Base-by-base conservation (phyloP, 306 rosid genomes). In the Canavalia ensiformis region DNA sequence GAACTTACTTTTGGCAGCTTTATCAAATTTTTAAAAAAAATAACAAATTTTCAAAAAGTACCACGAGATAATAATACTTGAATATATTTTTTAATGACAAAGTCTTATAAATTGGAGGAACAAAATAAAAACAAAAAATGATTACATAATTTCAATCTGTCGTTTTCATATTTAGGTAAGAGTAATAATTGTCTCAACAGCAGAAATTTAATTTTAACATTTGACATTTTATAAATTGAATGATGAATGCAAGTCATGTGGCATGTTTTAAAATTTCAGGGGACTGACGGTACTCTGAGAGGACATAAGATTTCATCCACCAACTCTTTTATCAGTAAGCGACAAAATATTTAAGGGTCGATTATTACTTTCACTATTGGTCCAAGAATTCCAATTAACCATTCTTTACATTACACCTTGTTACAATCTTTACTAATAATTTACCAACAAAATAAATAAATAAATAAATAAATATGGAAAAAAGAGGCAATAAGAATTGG, bases 401-500 rank as follows among this genome's bases (percentile, higher is more conserved):
- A 67, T 25, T 4, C 51, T 44, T 56, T 65, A 74, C 69, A 56
- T 76, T 29, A 12, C 28, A 49, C 25, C 59, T 37, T 13, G 4
- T 29, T 69, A 29, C 65, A 77, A 7, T 37, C 41, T 50, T 73
- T 41, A 34, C 39, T 30, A 25, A 58, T n/a, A 44, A 73, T 80
- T 70, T 67, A 57, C 29, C 78, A 25, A 18, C 25, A 18, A 18
- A 18, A 18, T 18, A 18, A 18, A 18, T 18, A 18, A 18, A 18
- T 18, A 18, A 18, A 18, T 18, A 18, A 18, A 18, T 18, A 18
- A 18, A 18, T 18, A 18, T 18, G 25, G 25, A 56, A 73, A 50
- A 70, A 10, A 31, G 55, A 37, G 60, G 25, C 51, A 81, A 76
- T 7, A 56, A n/a, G 67, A 49, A 68, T 44, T 65, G 66, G 51